Evolutionary conservation across 2,329 filamentous ascomycete genomes (phyloP).

Genomic region (Aspergillus novofumigatus): DNA sequence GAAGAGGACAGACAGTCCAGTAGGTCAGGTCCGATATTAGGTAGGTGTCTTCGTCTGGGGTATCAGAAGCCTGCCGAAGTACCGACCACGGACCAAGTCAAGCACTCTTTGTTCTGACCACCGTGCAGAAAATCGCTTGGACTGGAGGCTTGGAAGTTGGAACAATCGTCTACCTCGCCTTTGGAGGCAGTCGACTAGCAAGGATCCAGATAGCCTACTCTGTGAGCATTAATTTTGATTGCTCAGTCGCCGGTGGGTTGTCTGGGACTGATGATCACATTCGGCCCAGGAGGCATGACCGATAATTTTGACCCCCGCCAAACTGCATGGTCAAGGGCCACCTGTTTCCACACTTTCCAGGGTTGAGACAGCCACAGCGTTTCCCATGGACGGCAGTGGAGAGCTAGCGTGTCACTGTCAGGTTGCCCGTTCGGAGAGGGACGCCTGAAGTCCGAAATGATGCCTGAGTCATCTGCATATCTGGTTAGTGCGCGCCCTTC

Average conservation of each 20-base stretch:
- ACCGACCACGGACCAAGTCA: neutral
- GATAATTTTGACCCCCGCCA: neutral
- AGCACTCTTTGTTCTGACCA: neutral
- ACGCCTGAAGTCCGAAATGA: conserved; percentile 7
- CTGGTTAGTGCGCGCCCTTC: conserved; percentile 24
- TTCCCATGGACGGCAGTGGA: neutral
- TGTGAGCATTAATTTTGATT: neutral
- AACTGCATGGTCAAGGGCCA: neutral
- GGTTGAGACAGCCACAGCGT: neutral
- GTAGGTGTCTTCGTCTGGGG: conserved; percentile 23
- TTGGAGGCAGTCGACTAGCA: conserved; percentile 11
- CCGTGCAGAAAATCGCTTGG: conserved; percentile 16
- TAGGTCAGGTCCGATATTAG: conserved; percentile 16
- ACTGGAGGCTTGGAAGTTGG: conserved; percentile 10
- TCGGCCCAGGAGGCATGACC: neutral
- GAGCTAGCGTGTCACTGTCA: neutral
- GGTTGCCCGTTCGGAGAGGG: neutral
- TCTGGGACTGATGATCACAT: conserved; percentile 1
- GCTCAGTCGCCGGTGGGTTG: neutral
- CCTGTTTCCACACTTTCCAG: conserved; percentile 1
- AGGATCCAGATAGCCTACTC: neutral
- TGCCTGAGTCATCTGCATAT: conserved; percentile 2
- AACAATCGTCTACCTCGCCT: conserved; percentile 9
- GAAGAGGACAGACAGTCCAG: neutral
- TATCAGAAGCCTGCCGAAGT: conserved; percentile 19